Conservation (phyloP, 2,329 filamentous ascomycete species). For the Microsporum canis region DNA sequence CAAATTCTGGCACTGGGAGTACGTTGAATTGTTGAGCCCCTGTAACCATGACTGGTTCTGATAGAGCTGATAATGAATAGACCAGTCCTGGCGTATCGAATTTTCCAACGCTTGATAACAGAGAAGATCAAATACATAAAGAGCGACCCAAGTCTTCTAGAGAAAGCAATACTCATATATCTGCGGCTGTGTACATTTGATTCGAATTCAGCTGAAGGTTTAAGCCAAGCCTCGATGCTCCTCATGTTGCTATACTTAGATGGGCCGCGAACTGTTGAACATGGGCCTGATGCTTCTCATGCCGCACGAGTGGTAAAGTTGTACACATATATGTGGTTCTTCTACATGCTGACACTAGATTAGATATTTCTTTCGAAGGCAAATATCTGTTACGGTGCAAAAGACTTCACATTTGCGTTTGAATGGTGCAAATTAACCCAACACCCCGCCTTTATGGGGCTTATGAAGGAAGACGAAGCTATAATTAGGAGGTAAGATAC, state of each 20-base stretch:
- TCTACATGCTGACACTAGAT: neutral
- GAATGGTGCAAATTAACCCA: constrained; percentile 60
- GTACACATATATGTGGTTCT: neutral
- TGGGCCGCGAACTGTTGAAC: constrained; percentile 29
- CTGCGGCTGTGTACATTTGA: constrained; percentile 52
- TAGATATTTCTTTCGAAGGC: neutral
- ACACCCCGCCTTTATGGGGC: neutral
- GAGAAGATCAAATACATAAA: constrained; percentile 32
- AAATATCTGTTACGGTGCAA: neutral
- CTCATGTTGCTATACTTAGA: constrained; percentile 32
- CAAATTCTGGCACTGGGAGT: neutral
- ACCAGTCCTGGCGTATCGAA: neutral
- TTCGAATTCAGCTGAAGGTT: constrained; percentile 22
- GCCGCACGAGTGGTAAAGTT: constrained; percentile 30
- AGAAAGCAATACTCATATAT: constrained; percentile 56
- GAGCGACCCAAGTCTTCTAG: constrained; percentile 49
- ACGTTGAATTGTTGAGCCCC: neutral
- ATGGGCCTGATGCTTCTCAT: constrained; percentile 51
- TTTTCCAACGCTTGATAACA: neutral
- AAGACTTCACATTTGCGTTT: neutral
- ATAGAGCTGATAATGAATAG: neutral
- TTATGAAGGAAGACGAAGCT: neutral
- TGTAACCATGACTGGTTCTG: neutral
- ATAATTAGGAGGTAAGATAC: constrained; percentile 49
- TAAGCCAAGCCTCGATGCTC: constrained; percentile 21